phyloP scores from a whole-genome alignment of 2,329 filamentous ascomycete species.

The Lizonia empirigonia region DNA sequence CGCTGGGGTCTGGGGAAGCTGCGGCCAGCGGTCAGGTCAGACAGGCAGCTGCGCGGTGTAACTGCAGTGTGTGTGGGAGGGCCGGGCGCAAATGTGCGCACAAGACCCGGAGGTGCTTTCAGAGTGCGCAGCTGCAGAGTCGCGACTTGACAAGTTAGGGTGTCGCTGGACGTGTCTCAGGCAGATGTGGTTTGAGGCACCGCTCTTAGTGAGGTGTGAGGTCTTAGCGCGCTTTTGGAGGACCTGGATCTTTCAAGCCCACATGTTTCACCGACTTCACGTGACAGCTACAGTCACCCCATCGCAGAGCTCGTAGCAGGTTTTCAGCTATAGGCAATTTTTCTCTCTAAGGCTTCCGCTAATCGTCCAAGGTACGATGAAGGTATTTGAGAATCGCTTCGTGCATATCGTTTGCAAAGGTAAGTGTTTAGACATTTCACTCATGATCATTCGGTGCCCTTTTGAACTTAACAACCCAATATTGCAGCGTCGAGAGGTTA shows the following conservation, averaged over 20 bases:
- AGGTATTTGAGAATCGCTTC: no score
- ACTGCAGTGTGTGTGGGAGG: background rate
- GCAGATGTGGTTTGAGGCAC: conserved; percentile 11
- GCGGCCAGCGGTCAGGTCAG: conserved; percentile 16
- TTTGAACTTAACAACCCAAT: no score
- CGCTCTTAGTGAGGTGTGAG: conserved; percentile 9
- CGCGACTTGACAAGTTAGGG: conserved; percentile 1
- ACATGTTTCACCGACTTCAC: conserved; percentile 2
- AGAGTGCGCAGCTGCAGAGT: conserved; percentile 1
- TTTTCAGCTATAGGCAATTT: no score
- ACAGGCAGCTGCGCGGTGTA: background rate
- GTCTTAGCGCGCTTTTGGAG: no score
- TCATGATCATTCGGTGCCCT: no score
- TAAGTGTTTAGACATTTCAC: no score
- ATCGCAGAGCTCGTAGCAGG: no score
- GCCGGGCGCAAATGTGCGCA: conserved; percentile 15
- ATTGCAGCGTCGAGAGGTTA: no score
- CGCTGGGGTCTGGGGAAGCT: conserved; percentile 15
- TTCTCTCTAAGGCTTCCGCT: no score
- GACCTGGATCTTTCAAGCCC: no score
- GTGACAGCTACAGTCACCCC: background rate
- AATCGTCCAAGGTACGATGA: no score
- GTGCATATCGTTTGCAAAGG: no score
- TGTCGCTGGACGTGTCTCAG: conserved; percentile 9
- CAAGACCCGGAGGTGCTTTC: conserved; percentile 13